Base-by-base conservation (phyloP, 1,284 basidiomycete genomes). In the Sporisorium sorghi region DNA sequence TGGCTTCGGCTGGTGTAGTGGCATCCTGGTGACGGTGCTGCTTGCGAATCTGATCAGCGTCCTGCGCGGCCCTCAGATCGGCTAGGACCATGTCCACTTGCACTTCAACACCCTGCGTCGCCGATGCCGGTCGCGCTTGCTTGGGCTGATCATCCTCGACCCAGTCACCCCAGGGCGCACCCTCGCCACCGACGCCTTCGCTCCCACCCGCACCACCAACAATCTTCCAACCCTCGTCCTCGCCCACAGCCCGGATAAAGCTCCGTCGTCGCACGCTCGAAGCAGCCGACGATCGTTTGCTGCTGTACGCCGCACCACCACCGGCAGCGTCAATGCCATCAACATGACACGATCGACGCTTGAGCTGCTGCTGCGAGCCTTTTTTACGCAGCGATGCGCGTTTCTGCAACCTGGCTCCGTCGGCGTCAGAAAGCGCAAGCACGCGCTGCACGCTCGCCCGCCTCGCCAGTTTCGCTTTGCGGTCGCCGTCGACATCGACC, bases 371-470 rank as follows among this genome's bases (percentile, higher is more conserved):
- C 30, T 57, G 44, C 37, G 53, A 57, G 6, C 24, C 28, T 19
- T 61, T 44, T 19, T 56, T 47, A 9, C 47, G 48, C 35, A 66
- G 14, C 39, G 58, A 58, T 3, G 39, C 32, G 3, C 52, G 53
- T 42, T 65, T 64, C 23, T 61, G 44, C 23, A 63, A 24, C 11
- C 58, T 39, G 8, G n/a, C 32, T 4, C 44, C 37, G 2, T 64
- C 59, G 3, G 52, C 67, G 7, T 75, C 63, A 2, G 58, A 56
- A 0, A 72, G 39, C 4, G 70, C 70, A 2, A 73, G 51, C 2
- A 65, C 56, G 5, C 73, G 55, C 23, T 73, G 73, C 0, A 76
- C 59, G 37, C 69, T 69, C 5, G 57, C 56, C 11, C 70, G 58
- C 24, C 58, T 42, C 0, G 54, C 55, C 1, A 37, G 14, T n/a